Base-by-base conservation (phyloP, 306 rosid genomes). In the Citrullus amarus region DNA sequence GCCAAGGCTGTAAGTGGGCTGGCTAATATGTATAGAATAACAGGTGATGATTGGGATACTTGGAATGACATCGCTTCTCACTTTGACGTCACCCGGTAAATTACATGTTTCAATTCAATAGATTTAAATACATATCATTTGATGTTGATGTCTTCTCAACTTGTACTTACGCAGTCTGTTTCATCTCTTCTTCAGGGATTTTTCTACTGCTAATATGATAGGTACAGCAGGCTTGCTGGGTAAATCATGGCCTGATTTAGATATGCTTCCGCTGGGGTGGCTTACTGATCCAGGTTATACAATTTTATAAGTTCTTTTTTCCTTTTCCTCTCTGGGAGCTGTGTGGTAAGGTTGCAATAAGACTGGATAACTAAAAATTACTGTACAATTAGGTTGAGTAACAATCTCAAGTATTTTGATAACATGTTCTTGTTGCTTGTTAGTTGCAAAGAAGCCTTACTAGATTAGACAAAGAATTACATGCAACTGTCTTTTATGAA, bases 211-310 rank as follows among this genome's bases (percentile, higher is more conserved):
- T n/a, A 79, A 87, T 70, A 83, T 92, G 99, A 89, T 89, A 43
- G 99, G 97, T 58, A 85, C 84, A 78, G 76, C 84, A 28, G 96
- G 97, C 76, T 79, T 95, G 83, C 81, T 84, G 62, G 99, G 97
- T 79, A 89, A 76, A 58, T 95, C 99, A n/a, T 95, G 99, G 99
- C 99, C 99, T 65, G 97, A 95, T 87, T 81, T 92, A 89, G 99
- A 95, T 84, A 95, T 92, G 99, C 90, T 95, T 59, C 99, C 99
- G n/a, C 79, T 92, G 46, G 99, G 99, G 81, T 90, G 93, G 97
- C 91, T 95, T 76, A 91, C 93, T 53, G 88, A 88, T 84, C 79
- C 88, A 84, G 99, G 99, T 92, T 51, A 80, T 8, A 67, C 80
- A 66, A 76, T 62, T 65, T 48, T 48, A 32, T 22, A 16, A 22